Evolutionary conservation across 1,284 basidiomycete genomes (phyloP), one percentile per base, ranked within the genome.

Genomic region (Porogramme epimiltina): DNA sequence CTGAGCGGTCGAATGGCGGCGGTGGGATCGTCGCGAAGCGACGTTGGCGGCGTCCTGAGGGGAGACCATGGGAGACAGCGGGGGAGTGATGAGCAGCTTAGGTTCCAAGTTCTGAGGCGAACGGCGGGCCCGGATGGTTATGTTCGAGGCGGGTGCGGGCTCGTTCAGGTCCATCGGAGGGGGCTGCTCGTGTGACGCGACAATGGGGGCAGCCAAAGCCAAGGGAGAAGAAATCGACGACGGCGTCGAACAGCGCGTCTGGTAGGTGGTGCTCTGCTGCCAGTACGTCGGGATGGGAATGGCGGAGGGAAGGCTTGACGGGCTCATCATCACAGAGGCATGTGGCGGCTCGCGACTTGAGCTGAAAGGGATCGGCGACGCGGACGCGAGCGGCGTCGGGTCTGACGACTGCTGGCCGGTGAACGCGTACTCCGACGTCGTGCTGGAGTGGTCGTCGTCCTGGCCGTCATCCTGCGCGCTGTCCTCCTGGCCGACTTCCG

Each of bases 171-270:
- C 78, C 75, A 87, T 85, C 39, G 75, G 76, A 9, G 85, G 85
- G 45, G 80, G 80, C 10, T 72, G 70, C 41, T 81, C 80, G 13
- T 75, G 70, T n/a, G 85, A 75, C 4, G 89, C 89, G 39, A 89
- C 78, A 58, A 92, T 92, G 9, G 89, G 90, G 37, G 82, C 87
- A 10, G 89, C 90, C 33, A 89, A 75, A 25, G 89, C 90, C 36
- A 92, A 75, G 52, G 90, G 89, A 19, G 90, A 92, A 25, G 90
- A 91, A 45, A 91, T 80, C 11, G 90, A 92, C 2, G 89, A 91
- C 13, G 89, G 90, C 0, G 89, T 92, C 15, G 89, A 91, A 6
- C 89, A 91, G 41, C 90, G 79, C 4, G 89, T 91, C 47, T 85
- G 81, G 55, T 87, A 72, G 46, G 78, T 74, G 61, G 79, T 65